Conservation (phyloP, 331 rosid species). For the Pyracantha coccinea region DNA sequence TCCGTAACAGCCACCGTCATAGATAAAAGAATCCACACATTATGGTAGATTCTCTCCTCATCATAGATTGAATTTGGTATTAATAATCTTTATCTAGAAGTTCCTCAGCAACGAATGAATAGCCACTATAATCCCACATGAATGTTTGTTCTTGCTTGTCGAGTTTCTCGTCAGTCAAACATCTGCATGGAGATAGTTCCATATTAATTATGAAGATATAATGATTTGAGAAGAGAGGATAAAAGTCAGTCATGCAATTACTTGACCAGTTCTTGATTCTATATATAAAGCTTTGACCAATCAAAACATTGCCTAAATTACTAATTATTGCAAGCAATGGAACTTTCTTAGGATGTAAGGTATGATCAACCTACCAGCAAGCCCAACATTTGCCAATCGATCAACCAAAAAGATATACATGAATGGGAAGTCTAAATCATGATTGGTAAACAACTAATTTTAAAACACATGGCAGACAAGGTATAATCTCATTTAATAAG, state of each 20-base stretch:
- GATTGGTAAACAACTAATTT: neutral
- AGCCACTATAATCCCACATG: constrained; percentile 11
- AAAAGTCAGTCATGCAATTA: neutral
- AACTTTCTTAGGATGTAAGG: neutral
- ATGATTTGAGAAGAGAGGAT: neutral
- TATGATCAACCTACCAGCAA: neutral
- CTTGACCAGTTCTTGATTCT: neutral
- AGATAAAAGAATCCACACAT: constrained; percentile 20
- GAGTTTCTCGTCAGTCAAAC: constrained; percentile 35
- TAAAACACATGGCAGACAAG: neutral
- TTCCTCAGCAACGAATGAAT: constrained; percentile 19
- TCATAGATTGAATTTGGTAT: constrained; percentile 22
- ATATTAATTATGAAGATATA: constrained; percentile 10
- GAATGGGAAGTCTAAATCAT: neutral
- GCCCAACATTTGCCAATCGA: neutral
- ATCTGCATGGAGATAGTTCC: constrained; percentile 37
- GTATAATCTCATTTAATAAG: neutral
- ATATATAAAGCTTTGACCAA: neutral
- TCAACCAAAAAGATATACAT: neutral
- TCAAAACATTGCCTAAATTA: neutral
- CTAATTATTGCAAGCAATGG: neutral
- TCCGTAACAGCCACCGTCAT: constrained; percentile 8
- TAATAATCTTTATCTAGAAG: constrained; percentile 19
- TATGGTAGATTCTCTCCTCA: constrained; percentile 6
- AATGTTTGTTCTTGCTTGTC: constrained; percentile 12